Conservation (phyloP, 768 basidiomycete species). For the Trametes gibbosa region DNA sequence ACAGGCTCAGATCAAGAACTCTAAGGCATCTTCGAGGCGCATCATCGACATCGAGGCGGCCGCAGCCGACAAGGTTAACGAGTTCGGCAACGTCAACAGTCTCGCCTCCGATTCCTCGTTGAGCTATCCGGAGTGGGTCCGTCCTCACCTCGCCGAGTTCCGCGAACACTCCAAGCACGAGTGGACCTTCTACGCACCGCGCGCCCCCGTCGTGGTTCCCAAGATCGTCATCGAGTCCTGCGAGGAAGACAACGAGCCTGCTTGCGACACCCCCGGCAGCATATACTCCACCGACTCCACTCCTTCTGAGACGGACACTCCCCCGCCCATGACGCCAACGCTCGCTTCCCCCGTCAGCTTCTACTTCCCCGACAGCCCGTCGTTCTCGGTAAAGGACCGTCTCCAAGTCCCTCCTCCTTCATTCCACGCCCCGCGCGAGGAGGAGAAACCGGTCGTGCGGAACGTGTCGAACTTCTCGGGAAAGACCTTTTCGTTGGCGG, state of each 20-base stretch:
- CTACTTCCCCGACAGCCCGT: conserved; percentile 10
- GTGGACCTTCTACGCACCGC: conserved; percentile 2
- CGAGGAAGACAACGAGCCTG: not conserved
- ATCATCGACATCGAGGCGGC: not conserved
- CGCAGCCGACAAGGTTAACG: not conserved
- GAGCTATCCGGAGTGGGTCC: conserved; percentile 13
- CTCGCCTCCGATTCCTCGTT: conserved; percentile 7
- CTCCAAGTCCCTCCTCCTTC: conserved; percentile 12
- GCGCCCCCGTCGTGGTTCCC: not conserved
- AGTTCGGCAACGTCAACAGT: not conserved
- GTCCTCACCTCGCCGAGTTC: conserved; percentile 8
- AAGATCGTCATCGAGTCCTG: conserved; percentile 9
- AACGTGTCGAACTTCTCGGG: conserved; percentile 9
- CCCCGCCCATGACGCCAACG: conserved; percentile 4
- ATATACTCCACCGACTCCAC: conserved; percentile 1
- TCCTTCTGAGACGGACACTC: conserved; percentile 4
- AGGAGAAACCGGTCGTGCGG: not conserved
- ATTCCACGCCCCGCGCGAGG: conserved; percentile 12
- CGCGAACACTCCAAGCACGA: conserved; percentile 10
- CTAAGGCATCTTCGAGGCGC: not conserved
- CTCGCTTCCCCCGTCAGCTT: conserved; percentile 9
- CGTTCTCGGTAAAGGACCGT: conserved; percentile 1
- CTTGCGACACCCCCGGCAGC: conserved; percentile 8
- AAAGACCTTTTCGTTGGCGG: conserved; percentile 1
- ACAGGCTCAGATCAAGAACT: not conserved